Conservation (phyloP, 768 basidiomycete species). For the Dentipellis sp. region DNA sequence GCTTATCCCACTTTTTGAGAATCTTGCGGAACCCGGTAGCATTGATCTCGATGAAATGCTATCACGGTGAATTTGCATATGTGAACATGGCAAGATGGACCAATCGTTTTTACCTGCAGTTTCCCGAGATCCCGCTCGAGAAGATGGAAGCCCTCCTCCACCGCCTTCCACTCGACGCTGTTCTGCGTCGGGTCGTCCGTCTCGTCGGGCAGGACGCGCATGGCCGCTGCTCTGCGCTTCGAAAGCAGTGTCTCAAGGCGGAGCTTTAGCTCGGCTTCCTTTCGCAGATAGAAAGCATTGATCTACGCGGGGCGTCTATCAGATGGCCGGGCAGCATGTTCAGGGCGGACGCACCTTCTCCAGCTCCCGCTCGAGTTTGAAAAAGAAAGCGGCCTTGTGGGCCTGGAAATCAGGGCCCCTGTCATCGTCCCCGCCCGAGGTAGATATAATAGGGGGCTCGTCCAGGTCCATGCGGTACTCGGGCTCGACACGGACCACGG, state of each 20-base stretch:
- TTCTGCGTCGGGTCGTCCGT: slow-evolving; percentile 47
- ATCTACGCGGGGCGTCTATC: slow-evolving; percentile 45
- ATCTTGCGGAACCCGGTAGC: slow-evolving; percentile 96
- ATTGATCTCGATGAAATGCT: slow-evolving; percentile 98
- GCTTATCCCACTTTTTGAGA: slow-evolving; percentile 97
- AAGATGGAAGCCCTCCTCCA: slow-evolving; percentile 92
- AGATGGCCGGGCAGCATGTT: neutral
- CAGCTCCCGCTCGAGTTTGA: slow-evolving; percentile 93
- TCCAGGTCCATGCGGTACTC: slow-evolving; percentile 19
- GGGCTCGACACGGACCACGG: slow-evolving; percentile 19
- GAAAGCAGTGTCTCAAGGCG: slow-evolving; percentile 89
- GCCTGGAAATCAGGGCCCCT: slow-evolving; percentile 84
- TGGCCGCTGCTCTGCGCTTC: slow-evolving; percentile 80
- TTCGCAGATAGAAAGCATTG: slow-evolving; percentile 95
- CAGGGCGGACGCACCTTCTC: slow-evolving; percentile 64
- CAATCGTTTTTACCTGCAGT: slow-evolving; percentile 58
- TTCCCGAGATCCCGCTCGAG: slow-evolving; percentile 92
- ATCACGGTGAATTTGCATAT: slow-evolving; percentile 7
- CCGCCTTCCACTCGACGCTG: slow-evolving; percentile 89
- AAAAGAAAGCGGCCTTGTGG: slow-evolving; percentile 97
- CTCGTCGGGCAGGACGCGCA: slow-evolving; percentile 61
- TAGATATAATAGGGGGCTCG: slow-evolving; percentile 53
- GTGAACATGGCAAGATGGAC: slow-evolving; percentile 4
- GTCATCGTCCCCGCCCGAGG: slow-evolving; percentile 57
- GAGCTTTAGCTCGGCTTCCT: slow-evolving; percentile 88